Evolutionary conservation across 192 early-diverging fungal genomes (phyloP).

Genomic region (Entophlyctis helioformis): DNA sequence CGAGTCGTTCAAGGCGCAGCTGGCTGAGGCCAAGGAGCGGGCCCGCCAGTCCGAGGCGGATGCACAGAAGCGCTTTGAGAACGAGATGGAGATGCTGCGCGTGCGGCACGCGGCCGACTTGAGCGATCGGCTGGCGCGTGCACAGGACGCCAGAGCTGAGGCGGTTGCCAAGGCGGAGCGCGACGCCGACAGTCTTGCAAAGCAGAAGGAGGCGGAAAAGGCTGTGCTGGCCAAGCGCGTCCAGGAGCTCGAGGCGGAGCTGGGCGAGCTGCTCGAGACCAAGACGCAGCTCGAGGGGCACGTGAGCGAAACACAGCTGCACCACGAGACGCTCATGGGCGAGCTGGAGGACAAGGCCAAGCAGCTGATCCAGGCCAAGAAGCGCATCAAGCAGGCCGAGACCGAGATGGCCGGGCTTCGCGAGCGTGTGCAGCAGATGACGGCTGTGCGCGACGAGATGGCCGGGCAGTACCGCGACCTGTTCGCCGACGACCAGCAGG

Average conservation of each 20-base stretch:
- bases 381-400: slow-evolving; percentile 14
- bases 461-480: slow-evolving; percentile 17
- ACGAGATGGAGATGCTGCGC: slow-evolving; percentile 6
- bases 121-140: no score
- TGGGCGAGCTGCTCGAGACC: no score
- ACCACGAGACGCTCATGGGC: slow-evolving; percentile 3
- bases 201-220: no score
- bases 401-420: slow-evolving; percentile 9
- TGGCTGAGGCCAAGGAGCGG: slow-evolving; percentile 8
- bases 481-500: slow-evolving; percentile 9
- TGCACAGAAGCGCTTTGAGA: slow-evolving; percentile 7
- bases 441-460: slow-evolving; percentile 10
- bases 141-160: no score
- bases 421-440: background rate
- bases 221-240: no score
- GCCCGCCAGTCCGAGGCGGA: slow-evolving; percentile 9
- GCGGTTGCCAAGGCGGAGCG: no score
- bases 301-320: no score
- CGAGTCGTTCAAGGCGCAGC: background rate
- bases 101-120: no score
- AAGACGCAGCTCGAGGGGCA: no score
- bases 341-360: slow-evolving; percentile 18
- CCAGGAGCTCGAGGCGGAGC: no score
- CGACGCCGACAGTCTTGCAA: no score
- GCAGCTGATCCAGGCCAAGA: slow-evolving; percentile 5